Percentiles rank a stretch among this genome's conserved stretches.
Evolutionary conservation across 176 grass and related monocot genomes (phyloP).

Genomic region (Elaeis guineensis): DNA sequence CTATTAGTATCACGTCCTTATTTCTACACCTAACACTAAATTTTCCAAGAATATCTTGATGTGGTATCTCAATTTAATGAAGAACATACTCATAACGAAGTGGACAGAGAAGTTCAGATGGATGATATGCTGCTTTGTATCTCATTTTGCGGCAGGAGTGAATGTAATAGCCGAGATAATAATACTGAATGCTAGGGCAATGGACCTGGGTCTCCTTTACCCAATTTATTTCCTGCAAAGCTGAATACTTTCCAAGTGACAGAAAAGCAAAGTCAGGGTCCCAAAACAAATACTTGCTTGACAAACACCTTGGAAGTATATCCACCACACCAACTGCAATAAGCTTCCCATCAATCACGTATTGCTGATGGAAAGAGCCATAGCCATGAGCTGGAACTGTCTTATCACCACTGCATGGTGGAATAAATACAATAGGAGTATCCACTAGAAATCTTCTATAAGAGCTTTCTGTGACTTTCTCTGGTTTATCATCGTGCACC

Average conservation of each 20-base stretch:
- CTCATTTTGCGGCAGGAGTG: constrained; percentile 98
- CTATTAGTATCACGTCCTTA: too few relatives aligned
- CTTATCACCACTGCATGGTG: constrained; percentile 45
- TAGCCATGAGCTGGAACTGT: constrained; percentile 62
- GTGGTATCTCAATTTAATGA: neutral
- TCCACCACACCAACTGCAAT: constrained; percentile 95
- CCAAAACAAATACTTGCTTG: constrained; percentile 99
- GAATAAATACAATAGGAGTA: constrained; percentile 64
- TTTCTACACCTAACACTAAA: too few relatives aligned
- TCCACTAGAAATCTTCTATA: constrained; percentile 83
- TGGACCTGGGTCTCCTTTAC: constrained; percentile 52
- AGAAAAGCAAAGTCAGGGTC: constrained; percentile 92
- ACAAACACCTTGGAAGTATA: constrained; percentile 88
- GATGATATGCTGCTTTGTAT: constrained; percentile 92
- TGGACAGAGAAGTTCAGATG: constrained; percentile 93
- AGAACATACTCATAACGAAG: constrained; percentile 66
- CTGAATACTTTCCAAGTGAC: constrained; percentile 90
- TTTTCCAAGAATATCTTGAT: neutral
- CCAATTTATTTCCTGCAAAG: constrained; percentile 83
- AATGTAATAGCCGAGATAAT: constrained; percentile 97
- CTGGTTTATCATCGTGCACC: constrained; percentile 68
- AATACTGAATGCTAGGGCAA: constrained; percentile 72
- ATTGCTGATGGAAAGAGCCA: constrained; percentile 97
- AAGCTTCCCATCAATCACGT: constrained; percentile 91
- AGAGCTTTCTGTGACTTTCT: constrained; percentile 53